Evolutionary conservation across 768 basidiomycete species (phyloP).

Genomic region (Mycena albidolilacea): DNA sequence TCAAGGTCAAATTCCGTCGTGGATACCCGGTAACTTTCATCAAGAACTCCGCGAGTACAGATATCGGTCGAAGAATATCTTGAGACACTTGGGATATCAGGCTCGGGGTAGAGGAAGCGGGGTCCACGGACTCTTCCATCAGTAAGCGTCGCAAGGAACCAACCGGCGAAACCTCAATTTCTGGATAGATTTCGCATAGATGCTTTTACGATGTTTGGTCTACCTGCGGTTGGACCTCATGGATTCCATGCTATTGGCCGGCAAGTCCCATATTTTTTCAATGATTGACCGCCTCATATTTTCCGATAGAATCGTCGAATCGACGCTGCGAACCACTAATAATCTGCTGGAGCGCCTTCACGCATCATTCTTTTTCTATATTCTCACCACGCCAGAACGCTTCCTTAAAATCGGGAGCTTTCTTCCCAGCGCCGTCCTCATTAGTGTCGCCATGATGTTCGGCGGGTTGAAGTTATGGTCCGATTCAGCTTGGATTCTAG

Average conservation of each 20-base stretch:
- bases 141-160: conserved; percentile 59
- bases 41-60: conserved; percentile 66
- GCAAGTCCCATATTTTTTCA: conserved; percentile 59
- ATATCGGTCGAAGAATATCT: conserved; percentile 75
- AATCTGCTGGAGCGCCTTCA: conserved; percentile 97
- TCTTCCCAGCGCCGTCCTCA: conserved; percentile 88
- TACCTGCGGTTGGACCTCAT: conserved; percentile 92
- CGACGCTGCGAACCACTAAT: conserved; percentile 90
- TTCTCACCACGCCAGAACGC: conserved; percentile 71
- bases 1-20: conserved; percentile 53
- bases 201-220: conserved; percentile 90
- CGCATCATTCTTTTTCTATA: conserved; percentile 98
- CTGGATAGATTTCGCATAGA: conserved; percentile 89
- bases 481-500: conserved; percentile 68
- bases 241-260: conserved; percentile 95
- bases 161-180: conserved; percentile 15
- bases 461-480: conserved; percentile 85
- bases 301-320: conserved; percentile 80
- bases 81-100: conserved; percentile 81
- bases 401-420: conserved; percentile 95
- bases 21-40: conserved; percentile 63
- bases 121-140: conserved; percentile 91
- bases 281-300: conserved; percentile 23
- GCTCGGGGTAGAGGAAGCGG: conserved; percentile 88
- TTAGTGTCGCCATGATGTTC: conserved; percentile 90